Base-by-base conservation (phyloP, 73 alveolate genomes). In the Tetrahymena borealis region DNA sequence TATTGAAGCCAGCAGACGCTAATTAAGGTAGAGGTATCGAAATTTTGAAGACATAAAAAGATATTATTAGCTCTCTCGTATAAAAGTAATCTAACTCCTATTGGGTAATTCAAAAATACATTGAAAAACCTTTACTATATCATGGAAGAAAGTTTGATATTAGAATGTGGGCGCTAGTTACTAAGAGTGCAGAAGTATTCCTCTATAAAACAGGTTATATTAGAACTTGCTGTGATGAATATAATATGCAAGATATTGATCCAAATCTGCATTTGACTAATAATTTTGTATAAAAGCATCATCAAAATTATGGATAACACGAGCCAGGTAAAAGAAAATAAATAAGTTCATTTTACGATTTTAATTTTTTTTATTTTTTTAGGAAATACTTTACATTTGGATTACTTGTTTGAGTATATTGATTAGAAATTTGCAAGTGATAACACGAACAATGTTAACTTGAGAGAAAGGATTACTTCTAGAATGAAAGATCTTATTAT, bases 131-230 rank as follows among this genome's bases (percentile, higher is more conserved):
- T 18, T 41, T 97, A 42, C 95, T 97, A 31, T 97, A 94, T 93
- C 94, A 97, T 78, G 97, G 97, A 33, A 93, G 99, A 91, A 97
- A 97, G 91, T 97, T 97, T 94, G 99, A 97, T 94, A 96, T 97
- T 28, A 93, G 99, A 42, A 96, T 97, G 1, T 97, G 99, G 99
- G 98, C 96, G 12, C 79, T 96, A 18, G 95, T 95, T 18, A 96
- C 97, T 24, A 94, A 91, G 39, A 92, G 93, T 42, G 96, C 92
- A 32, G 94, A 94, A 42, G 37, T 95, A 33, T 95, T 90, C 90
- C 78, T 91, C 79, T 95, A 91, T 41, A 42, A 92, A 91, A 32
- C 93, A 18, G 98, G 98, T 28, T 95, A 95, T 42, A 94, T 95
- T 32, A 78, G 98, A 33, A 95, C 98, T 12, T 91, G 95, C 35